A percentile compares a stretch with the other conserved stretches of the same genome.
Conservation (phyloP, 2,329 filamentous ascomycete genomes). For the Ophiostoma quercus region DNA sequence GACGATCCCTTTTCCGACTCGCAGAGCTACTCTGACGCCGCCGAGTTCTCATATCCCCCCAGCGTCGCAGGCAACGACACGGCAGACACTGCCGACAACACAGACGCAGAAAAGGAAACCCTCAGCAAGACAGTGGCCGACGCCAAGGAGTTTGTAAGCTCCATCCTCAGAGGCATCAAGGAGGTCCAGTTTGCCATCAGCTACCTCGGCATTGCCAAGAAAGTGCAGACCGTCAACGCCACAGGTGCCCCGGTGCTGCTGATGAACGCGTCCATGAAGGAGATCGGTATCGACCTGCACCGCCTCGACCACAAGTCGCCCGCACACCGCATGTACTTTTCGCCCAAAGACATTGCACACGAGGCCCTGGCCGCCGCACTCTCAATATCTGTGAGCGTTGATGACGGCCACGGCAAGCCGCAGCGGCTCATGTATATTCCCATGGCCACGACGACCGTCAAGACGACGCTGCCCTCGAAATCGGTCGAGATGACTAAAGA, state of each 20-base stretch:
- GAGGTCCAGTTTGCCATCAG: conserved; percentile 95
- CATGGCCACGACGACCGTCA: conserved; percentile 93
- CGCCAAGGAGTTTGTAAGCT: conserved; percentile 86
- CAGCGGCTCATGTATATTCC: conserved; percentile 89
- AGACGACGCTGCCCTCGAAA: conserved; percentile 91
- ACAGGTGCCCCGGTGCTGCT: conserved; percentile 68
- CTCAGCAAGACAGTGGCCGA: conserved; percentile 82
- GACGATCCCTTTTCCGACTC: conserved; percentile 11
- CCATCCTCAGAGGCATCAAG: conserved; percentile 84
- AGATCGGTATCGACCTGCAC: conserved; percentile 88
- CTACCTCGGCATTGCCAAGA: conserved; percentile 80
- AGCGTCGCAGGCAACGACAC: not conserved
- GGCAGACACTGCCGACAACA: not conserved
- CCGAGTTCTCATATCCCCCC: not conserved
- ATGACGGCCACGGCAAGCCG: conserved; percentile 79
- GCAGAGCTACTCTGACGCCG: not conserved
- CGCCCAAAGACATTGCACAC: conserved; percentile 84
- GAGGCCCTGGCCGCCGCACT: conserved; percentile 89
- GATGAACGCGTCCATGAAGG: conserved; percentile 83
- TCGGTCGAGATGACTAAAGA: conserved; percentile 74
- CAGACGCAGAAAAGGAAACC: conserved; percentile 46
- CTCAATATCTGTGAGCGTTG: conserved; percentile 84
- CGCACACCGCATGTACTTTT: conserved; percentile 97
- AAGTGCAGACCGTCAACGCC: conserved; percentile 62
- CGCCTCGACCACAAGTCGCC: conserved; percentile 87